These are phyloP conservation scores for Eucalyptus virginea DNA, from an alignment of 345 rosid species.

Conservation along the genomic window DNA sequence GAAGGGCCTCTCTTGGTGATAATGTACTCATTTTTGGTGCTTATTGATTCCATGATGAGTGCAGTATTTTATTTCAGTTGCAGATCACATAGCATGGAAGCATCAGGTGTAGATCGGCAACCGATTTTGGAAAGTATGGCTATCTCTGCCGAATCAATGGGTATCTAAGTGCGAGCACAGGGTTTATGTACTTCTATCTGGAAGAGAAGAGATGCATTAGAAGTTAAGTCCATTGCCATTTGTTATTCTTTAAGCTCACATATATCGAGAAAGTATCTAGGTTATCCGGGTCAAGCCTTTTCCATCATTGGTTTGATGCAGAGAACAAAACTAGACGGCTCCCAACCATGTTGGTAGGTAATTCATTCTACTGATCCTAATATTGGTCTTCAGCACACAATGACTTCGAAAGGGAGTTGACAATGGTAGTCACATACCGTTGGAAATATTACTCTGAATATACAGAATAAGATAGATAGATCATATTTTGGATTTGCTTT, in stretches of 20 bases:
- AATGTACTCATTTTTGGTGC: slow-evolving; percentile 84
- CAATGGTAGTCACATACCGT: neutral
- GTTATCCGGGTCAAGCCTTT: neutral
- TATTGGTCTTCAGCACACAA: neutral
- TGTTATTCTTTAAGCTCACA: neutral
- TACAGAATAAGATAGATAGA: neutral
- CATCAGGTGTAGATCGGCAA: slow-evolving; percentile 23
- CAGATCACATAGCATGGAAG: slow-evolving; percentile 46
- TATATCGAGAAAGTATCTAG: neutral
- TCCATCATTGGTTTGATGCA: neutral
- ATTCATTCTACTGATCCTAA: neutral
- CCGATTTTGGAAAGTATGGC: slow-evolving; percentile 36
- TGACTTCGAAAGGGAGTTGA: neutral
- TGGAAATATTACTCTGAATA: neutral
- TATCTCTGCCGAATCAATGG: slow-evolving; percentile 5
- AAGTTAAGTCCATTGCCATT: neutral
- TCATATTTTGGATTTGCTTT: neutral
- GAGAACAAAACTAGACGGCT: neutral
- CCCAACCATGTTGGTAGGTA: neutral
- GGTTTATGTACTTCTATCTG: neutral
- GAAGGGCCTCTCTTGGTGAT: slow-evolving; percentile 83
- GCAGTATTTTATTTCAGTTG: slow-evolving; percentile 88
- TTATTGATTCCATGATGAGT: slow-evolving; percentile 81
- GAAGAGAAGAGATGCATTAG: neutral
- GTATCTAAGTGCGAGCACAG: neutral